Evolutionary conservation across 1,139 yeast species (phyloP).

Genomic region (Pichiaceae sp.): DNA sequence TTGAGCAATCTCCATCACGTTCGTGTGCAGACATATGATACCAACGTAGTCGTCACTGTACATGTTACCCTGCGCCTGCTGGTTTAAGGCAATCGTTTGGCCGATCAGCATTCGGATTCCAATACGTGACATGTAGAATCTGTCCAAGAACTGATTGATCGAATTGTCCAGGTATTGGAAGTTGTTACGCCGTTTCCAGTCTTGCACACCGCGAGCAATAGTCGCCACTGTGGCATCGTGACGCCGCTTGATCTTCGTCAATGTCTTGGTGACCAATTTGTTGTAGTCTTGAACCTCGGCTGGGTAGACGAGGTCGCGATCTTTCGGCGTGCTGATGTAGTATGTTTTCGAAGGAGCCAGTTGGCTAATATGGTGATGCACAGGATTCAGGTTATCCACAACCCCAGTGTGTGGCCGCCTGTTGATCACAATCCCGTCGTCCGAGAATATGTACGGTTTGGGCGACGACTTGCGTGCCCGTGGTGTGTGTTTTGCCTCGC

Average conservation of each 20-base stretch:
- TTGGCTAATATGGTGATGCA: conserved; percentile 6
- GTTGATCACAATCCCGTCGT: conserved; percentile 44
- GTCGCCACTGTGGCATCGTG: conserved; percentile 94
- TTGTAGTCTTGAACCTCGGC: conserved; percentile 70
- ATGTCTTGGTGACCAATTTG: conserved; percentile 53
- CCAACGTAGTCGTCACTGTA: conserved; percentile 58
- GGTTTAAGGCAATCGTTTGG: conserved; percentile 74
- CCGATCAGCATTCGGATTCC: conserved; percentile 88
- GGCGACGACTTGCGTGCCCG: conserved; percentile 1
- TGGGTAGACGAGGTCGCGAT: conserved; percentile 36
- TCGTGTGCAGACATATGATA: conserved; percentile 74
- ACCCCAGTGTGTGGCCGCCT: conserved; percentile 9
- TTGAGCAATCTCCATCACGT: conserved; percentile 69
- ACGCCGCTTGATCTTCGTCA: conserved; percentile 66
- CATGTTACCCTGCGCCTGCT: conserved; percentile 44
- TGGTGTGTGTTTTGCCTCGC: conserved; percentile 2
- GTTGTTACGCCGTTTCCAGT: conserved; percentile 63
- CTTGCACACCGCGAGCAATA: conserved; percentile 86
- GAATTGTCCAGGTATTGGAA: conserved; percentile 47
- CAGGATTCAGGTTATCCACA: conserved; percentile 6
- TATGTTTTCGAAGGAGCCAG: conserved; percentile 6
- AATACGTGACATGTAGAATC: conserved; percentile 80
- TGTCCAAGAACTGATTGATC: conserved; percentile 69
- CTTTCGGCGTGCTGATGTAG: conserved; percentile 29
- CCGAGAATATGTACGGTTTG: conserved; percentile 24